Base-by-base conservation (phyloP, 2,329 filamentous ascomycete genomes). In the Pseudocercospora eumusae region DNA sequence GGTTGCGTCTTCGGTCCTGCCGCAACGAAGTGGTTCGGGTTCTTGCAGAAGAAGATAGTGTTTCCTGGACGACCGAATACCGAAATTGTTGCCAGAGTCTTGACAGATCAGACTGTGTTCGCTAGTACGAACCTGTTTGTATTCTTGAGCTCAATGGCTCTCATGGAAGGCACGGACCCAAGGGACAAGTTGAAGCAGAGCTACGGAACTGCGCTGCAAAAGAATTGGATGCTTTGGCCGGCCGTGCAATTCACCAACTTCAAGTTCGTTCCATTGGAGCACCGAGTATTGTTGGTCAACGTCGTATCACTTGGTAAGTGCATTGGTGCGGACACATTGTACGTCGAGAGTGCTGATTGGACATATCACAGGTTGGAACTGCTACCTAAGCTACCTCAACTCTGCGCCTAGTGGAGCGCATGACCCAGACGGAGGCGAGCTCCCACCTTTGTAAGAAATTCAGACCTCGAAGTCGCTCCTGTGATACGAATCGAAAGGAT, bases 181-280 rank as follows among this genome's bases (percentile, higher is more conserved):
- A 77, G 80, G 70, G 85, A 92, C 72, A 93, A 93, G 79, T 81
- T 95, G 59, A 78, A 85, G 63, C 86, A 83, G 71, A 89, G 84
- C 63, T 97, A 92, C 79, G 76, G 78, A 68, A 82, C 84, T 11
- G 90, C 90, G 31, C 84, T 96, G 72, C 84, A 84, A 75, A 88
- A 91, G 75, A 97, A 96, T 80, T 92, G 91, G 83, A 84, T 91
- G 80, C 77, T 97, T 60, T 97, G 93, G 93, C 93, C 93, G 3
- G 81, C 80, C 69, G 91, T 96, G 60, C 93, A 97, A 80, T 81
- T 88, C 58, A 82, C 88, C 73, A 97, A 97, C 81, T 97, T 97
- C 80, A 89, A 89, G 72, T 84, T 95, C 66, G 85, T 96, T 66
- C 93, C 93, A 54, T 81, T 96, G 65, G 86, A 96, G 74, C 87